These are phyloP conservation scores for Cajanus cajan DNA, from an alignment of 306 rosid genomes.

Conservation along the genomic window DNA sequence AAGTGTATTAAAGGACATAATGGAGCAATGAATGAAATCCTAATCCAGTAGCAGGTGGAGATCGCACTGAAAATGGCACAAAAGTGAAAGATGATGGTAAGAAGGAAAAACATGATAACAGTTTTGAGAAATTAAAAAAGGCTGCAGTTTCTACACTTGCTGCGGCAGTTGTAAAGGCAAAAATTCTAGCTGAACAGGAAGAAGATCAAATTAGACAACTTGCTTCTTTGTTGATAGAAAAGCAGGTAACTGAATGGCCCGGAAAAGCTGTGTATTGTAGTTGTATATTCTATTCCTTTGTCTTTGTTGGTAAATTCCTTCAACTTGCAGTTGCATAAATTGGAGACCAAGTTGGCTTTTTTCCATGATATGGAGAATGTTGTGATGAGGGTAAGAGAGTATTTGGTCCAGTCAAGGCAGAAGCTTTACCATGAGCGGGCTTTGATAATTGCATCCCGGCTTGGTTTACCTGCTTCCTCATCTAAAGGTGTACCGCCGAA, in stretches of 20 bases:
- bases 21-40: background rate
- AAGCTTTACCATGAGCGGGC: slow-evolving; percentile 78
- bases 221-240: slow-evolving; percentile 64
- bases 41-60: slow-evolving; percentile 46
- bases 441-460: slow-evolving; percentile 66
- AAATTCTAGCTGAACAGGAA: slow-evolving; percentile 71
- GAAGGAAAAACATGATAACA: slow-evolving; percentile 33
- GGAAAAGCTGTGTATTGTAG: background rate
- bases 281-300: slow-evolving; percentile 1
- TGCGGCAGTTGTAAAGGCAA: slow-evolving; percentile 78
- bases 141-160: slow-evolving; percentile 65
- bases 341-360: slow-evolving; percentile 69
- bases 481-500: slow-evolving; percentile 53
- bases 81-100: slow-evolving; percentile 26
- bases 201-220: slow-evolving; percentile 70
- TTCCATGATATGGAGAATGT: slow-evolving; percentile 69
- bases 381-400: slow-evolving; percentile 61
- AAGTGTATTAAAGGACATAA: background rate
- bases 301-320: slow-evolving; percentile 21
- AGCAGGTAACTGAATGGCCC: slow-evolving; percentile 52
- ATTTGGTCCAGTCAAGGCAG: slow-evolving; percentile 74
- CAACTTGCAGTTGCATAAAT: slow-evolving; percentile 62
- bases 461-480: slow-evolving; percentile 58
- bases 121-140: slow-evolving; percentile 53
- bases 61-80: slow-evolving; percentile 41